Evolutionary conservation across 2,329 filamentous ascomycete species (phyloP), one percentile per base, ranked within the genome.

Genomic region (Diplodia seriata): DNA sequence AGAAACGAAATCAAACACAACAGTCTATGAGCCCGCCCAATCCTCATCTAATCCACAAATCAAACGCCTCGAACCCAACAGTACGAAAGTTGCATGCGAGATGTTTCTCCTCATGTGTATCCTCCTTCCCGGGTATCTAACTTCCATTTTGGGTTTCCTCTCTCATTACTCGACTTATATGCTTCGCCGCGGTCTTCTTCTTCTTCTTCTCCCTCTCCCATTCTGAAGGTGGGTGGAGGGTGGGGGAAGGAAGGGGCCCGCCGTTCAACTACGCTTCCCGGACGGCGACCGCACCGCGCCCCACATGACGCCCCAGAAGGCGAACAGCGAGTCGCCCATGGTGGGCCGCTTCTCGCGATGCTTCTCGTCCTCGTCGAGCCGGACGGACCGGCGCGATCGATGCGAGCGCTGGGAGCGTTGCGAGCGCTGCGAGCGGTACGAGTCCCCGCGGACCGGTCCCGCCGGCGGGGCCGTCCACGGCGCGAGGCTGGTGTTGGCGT

Each of bases 321-420:
- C 23, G 51, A 57, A 55, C 29, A 70, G 47, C n/a, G 68, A 66
- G 2, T 70, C 75, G 0, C 75, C 75, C 11, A 76, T 59, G 51
- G 75, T 76, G 4, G 75, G 75, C 62, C 75, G 63, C 20, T 40
- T 70, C 69, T 62, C 68, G 66, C 64, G 36, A 12, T 38, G 53
- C 14, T 11, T 9, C 4, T 15, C 7, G 0, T 63, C 43, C 7
- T 15, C 33, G n/a, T 62, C 26, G 26, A 26, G 26, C 26, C 26
- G 14, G 8, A 51, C n/a, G 6, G 38, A 31, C 38, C 69, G 69
- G 15, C 64, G 62, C 23, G 69, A 72, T 40, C 47, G 59, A 9
- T 29, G 26, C n/a, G 59, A 63, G 6, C 67, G 70, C 57, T 69
- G 68, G 11, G 68, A 69, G 23, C 68, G 70, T 33, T 71, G 69